A percentile compares a stretch with the other conserved stretches of the same genome.
phyloP scores from a whole-genome alignment of 2,329 filamentous ascomycete genomes.

The Fusarium buxicola region DNA sequence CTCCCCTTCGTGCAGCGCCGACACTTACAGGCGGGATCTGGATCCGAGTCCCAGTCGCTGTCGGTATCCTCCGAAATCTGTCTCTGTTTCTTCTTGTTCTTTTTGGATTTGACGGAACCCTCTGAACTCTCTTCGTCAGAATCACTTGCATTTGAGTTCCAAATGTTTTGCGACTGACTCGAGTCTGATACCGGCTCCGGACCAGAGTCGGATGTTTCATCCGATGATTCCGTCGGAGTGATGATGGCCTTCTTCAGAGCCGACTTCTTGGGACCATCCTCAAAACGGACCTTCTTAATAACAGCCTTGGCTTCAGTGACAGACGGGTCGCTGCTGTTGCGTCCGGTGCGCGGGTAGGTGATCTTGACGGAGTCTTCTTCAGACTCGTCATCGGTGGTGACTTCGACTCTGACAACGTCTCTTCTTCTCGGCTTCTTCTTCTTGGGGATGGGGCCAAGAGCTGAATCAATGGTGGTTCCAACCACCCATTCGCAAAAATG shows the following conservation, averaged over 20 bases:
- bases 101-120: constrained; percentile 13
- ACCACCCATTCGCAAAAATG: constrained; percentile 57
- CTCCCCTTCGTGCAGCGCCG: constrained; percentile 40
- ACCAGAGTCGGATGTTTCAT: constrained; percentile 38
- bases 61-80: constrained; percentile 31
- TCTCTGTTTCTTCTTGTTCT: constrained; percentile 34
- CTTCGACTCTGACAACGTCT: constrained; percentile 54
- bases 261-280: constrained; percentile 45
- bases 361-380: constrained; percentile 61
- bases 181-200: constrained; percentile 39
- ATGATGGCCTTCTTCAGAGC: constrained; percentile 40
- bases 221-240: constrained; percentile 32
- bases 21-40: constrained; percentile 50
- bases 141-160: constrained; percentile 29
- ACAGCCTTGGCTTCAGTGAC: constrained; percentile 22
- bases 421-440: constrained; percentile 43
- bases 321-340: background rate
- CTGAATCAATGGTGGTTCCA: constrained; percentile 51
- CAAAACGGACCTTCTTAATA: constrained; percentile 60
- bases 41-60: constrained; percentile 49
- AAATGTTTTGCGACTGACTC: constrained; percentile 34
- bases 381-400: constrained; percentile 65
- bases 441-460: constrained; percentile 45
- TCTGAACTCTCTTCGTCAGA: constrained; percentile 38
- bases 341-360: constrained; percentile 59